These are phyloP conservation scores for Lentinula detonsa DNA, from an alignment of 768 basidiomycete species.

Conservation along the genomic window DNA sequence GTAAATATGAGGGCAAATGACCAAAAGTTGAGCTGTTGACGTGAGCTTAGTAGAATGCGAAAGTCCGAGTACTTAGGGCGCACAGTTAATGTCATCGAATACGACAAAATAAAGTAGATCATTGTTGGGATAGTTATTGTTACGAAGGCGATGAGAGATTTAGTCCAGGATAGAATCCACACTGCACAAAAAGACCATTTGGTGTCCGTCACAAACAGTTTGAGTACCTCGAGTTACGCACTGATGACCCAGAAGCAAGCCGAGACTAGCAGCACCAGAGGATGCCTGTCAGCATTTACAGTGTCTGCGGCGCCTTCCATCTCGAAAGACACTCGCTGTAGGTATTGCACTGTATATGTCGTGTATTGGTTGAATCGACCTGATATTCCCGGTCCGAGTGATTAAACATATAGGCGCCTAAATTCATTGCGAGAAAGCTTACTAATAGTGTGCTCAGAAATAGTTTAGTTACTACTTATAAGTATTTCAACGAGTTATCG, in stretches of 20 bases:
- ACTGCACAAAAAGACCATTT: slow-evolving; percentile 35
- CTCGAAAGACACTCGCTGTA: not conserved
- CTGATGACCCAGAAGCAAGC: slow-evolving; percentile 82
- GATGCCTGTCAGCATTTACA: slow-evolving; percentile 44
- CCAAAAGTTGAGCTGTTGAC: slow-evolving; percentile 80
- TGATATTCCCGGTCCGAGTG: too few relatives aligned
- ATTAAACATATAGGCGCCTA: too few relatives aligned
- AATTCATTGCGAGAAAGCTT: too few relatives aligned
- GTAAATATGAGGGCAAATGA: slow-evolving; percentile 77
- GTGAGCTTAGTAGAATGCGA: slow-evolving; percentile 4
- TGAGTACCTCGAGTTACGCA: slow-evolving; percentile 32
- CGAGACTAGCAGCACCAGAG: slow-evolving; percentile 68
- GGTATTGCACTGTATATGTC: not conserved
- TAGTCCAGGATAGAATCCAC: slow-evolving; percentile 78
- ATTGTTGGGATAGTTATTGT: slow-evolving; percentile 80
- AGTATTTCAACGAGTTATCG: too few relatives aligned
- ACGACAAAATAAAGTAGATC: slow-evolving; percentile 75
- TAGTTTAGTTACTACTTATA: too few relatives aligned
- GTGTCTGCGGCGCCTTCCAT: not conserved
- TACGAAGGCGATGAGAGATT: slow-evolving; percentile 65
- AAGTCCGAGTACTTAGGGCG: slow-evolving; percentile 14
- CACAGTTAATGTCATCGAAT: slow-evolving; percentile 87
- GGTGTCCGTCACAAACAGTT: not conserved
- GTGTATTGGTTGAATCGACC: too few relatives aligned
- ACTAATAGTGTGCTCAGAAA: too few relatives aligned